Conservation (phyloP, 805 yeast genomes). For the Sporopachydermia quercuum region DNA sequence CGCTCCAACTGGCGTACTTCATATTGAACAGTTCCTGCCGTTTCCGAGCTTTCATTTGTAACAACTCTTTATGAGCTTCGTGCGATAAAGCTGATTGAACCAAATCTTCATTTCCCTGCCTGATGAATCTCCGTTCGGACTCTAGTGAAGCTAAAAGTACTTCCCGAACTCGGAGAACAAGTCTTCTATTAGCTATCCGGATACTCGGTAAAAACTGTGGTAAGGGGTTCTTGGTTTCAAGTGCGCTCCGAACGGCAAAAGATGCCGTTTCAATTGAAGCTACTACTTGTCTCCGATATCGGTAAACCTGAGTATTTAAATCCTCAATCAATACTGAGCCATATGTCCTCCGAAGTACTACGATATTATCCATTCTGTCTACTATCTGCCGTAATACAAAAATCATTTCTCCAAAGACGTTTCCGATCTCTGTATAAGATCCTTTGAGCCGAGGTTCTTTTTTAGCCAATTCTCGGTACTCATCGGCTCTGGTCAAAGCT, state of each 20-base stretch:
- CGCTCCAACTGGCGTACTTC: slow-evolving; percentile 31
- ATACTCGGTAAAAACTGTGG: slow-evolving; percentile 38
- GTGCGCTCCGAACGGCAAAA: slow-evolving; percentile 29
- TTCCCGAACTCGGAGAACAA: slow-evolving; percentile 28
- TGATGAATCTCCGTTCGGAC: neutral
- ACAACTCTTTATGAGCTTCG: slow-evolving; percentile 2
- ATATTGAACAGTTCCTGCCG: slow-evolving; percentile 12
- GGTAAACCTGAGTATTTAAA: slow-evolving; percentile 22
- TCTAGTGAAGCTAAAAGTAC: no score
- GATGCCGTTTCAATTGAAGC: slow-evolving; percentile 25
- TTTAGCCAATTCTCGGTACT: slow-evolving; percentile 24
- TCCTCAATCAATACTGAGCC: slow-evolving; percentile 34
- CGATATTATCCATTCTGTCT: slow-evolving; percentile 32
- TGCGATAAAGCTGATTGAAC: neutral
- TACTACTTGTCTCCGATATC: slow-evolving; percentile 29
- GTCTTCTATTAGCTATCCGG: slow-evolving; percentile 30
- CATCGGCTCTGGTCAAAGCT: slow-evolving; percentile 25
- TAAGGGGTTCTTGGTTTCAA: slow-evolving; percentile 28
- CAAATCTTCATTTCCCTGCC: neutral
- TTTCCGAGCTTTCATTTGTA: slow-evolving; percentile 5
- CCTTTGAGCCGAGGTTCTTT: slow-evolving; percentile 38
- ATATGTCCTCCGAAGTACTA: slow-evolving; percentile 24
- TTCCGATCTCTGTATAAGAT: slow-evolving; percentile 23
- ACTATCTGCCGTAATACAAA: slow-evolving; percentile 30
- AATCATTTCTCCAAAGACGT: slow-evolving; percentile 28